Evolutionary conservation across 768 basidiomycete genomes (phyloP), one percentile per base, ranked within the genome.

Genomic region (Tylopilus intermedius): DNA sequence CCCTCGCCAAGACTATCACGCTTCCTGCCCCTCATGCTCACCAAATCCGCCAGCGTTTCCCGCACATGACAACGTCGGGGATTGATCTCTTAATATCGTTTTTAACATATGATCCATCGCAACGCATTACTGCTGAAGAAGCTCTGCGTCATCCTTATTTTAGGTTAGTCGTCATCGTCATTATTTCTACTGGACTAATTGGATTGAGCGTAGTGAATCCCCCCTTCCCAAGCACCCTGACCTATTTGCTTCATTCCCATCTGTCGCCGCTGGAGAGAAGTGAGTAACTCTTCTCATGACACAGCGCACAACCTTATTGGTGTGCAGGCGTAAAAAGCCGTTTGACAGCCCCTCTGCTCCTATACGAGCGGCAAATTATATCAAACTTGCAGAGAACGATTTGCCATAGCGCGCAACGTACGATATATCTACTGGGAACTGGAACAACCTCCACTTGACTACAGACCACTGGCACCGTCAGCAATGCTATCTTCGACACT

Each of bases 141-240:
- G 96, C 94, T 5, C 67, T 94, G 41, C 79, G 82, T 54, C 96
- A 99, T 70, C 86, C 88, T 3, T 99, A 95, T 71, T 96, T 98
- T 69, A 82, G 74, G 94, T 94, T 41, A 40, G 47, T 58, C 44
- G 24, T 26, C 18, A 8, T 56, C 18, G 8, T 49, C 26, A 8
- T 47, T 15, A 15, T 48, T 37, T 35, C 8, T 47, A 27, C 54
- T 29, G 50, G 33, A 29, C 45, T 53, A 30, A 54, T 37, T 6
- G 42, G 10, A 46, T 51, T 24, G 7, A 27, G 30, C 41, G 6
- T 56, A 96, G 93, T 5, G 96, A 98, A 71, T 87, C 92, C 0
- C 96, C 96, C 0, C 72, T 90, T 35, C 96, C 96, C 0, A 98
- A 99, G 66, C 94, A 98, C 67, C 90, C 93, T 14, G 93, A 95